Percentiles rank a stretch among this genome's conserved stretches.
These are phyloP conservation scores for Umbilicus rupestris DNA, from an alignment of 164 flowering plant genomes.

Conservation along the genomic window DNA sequence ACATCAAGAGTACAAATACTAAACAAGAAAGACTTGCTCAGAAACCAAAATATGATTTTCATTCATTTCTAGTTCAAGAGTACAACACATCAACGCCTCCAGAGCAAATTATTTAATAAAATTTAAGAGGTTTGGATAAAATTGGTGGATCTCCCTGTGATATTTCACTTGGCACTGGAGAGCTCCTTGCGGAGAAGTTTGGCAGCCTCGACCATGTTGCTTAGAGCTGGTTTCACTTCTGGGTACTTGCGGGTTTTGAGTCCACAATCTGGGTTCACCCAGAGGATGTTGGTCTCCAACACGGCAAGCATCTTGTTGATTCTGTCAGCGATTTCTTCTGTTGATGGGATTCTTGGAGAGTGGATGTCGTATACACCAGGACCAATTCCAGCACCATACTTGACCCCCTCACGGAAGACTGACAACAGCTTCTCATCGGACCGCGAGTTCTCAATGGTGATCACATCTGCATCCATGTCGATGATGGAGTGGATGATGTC, in stretches of 20 bases:
- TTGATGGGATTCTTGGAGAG: slow-evolving; percentile 55
- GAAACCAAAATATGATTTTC: no score
- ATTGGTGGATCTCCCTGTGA: no score
- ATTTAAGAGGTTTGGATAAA: no score
- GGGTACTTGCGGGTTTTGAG: slow-evolving; percentile 54
- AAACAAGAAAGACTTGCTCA: no score
- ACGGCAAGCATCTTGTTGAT: slow-evolving; percentile 59
- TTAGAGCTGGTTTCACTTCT: slow-evolving; percentile 54
- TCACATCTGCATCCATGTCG: slow-evolving; percentile 63
- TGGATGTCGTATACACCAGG: slow-evolving; percentile 69
- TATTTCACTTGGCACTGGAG: slow-evolving; percentile 30
- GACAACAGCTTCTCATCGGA: slow-evolving; percentile 58
- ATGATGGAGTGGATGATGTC: slow-evolving; percentile 64
- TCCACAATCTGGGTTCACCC: slow-evolving; percentile 71
- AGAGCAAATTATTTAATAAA: no score
- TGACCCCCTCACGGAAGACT: slow-evolving; percentile 61
- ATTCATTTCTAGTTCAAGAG: no score
- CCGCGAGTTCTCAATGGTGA: slow-evolving; percentile 55
- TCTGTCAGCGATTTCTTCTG: slow-evolving; percentile 48
- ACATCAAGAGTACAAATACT: no score
- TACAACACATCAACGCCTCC: no score
- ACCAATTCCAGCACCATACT: slow-evolving; percentile 60
- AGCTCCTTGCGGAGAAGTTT: slow-evolving; percentile 46
- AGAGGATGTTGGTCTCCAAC: slow-evolving; percentile 43
- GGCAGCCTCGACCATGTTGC: slow-evolving; percentile 55